Percentiles rank a stretch among this genome's conserved stretches.
phyloP scores from a whole-genome alignment of 163 green algal species.

The Trebouxiophyceae sp. region DNA sequence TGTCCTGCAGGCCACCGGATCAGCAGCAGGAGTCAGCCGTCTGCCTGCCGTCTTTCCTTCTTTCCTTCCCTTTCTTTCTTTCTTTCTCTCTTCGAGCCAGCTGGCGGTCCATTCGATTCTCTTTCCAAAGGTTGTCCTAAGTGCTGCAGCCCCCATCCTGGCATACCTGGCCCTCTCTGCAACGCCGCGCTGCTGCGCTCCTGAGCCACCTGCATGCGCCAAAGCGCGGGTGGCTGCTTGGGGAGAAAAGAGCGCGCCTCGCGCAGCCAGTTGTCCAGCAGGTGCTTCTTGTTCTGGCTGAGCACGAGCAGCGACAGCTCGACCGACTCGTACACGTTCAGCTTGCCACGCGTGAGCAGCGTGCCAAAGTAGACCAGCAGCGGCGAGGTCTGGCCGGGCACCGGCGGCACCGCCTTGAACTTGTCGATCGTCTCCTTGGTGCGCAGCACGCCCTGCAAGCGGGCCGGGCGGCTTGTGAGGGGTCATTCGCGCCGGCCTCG shows the following conservation, averaged over 20 bases:
- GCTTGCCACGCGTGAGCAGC: conserved; percentile 82
- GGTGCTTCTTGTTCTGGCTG: conserved; percentile 97
- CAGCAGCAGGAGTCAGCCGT: not conserved
- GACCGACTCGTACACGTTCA: conserved; percentile 89
- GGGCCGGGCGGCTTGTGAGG: too few species aligned
- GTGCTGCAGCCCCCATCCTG: not conserved
- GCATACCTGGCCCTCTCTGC: too few species aligned
- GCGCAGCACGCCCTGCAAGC: conserved; percentile 75
- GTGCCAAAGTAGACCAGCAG: conserved; percentile 98
- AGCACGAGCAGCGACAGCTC: conserved; percentile 91
- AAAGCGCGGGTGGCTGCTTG: not conserved
- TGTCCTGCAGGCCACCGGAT: conserved; percentile 63
- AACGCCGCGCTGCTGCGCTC: too few species aligned
- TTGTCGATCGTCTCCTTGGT: conserved; percentile 83
- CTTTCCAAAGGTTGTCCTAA: not conserved
- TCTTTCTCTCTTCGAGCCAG: too few species aligned
- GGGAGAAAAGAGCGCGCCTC: conserved; percentile 7
- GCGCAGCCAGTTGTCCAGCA: conserved; percentile 94
- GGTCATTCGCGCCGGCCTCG: too few species aligned
- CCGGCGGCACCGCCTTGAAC: conserved; percentile 78
- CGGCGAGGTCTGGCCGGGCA: conserved; percentile 87
- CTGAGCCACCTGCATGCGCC: not conserved
- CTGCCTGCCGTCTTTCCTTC: too few species aligned
- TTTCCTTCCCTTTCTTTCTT: too few species aligned
- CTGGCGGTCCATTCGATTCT: too few species aligned